Evolutionary conservation across 345 rosid species (phyloP).

Genomic region (Microthlaspi erraticum): DNA sequence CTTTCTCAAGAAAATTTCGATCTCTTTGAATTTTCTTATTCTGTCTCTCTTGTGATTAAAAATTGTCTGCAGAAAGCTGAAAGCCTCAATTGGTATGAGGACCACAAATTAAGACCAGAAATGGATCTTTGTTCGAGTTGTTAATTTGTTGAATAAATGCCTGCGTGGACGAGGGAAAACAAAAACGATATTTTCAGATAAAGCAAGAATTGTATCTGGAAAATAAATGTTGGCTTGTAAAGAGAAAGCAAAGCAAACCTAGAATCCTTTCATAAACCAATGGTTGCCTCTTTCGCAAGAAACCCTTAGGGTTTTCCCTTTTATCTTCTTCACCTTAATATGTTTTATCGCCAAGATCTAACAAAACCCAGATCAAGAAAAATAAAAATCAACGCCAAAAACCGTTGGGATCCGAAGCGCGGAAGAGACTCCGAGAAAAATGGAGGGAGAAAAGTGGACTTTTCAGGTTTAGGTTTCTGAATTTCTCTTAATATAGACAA

Average conservation of each 20-base stretch:
- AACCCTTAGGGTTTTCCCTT: constrained; percentile 39
- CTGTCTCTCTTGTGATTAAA: not conserved
- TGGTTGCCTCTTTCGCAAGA: constrained; percentile 34
- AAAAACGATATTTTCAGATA: not conserved
- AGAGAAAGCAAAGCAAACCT: constrained; percentile 36
- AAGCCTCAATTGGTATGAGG: not conserved
- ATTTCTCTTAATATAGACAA: constrained; percentile 45
- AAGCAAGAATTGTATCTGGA: constrained; percentile 1
- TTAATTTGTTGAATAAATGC: not conserved
- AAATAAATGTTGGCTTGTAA: not conserved
- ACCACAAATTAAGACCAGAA: constrained; percentile 17
- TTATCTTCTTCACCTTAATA: constrained; percentile 17
- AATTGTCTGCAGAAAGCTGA: too few species aligned
- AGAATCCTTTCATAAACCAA: constrained; percentile 28
- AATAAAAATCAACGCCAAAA: constrained; percentile 24
- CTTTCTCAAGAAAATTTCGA: not conserved
- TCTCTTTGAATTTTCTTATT: not conserved
- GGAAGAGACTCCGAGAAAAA: constrained; percentile 27
- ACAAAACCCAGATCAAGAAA: constrained; percentile 33
- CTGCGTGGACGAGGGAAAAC: constrained; percentile 27
- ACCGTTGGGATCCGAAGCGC: constrained; percentile 27
- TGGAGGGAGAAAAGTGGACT: constrained; percentile 37
- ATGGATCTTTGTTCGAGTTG: constrained; percentile 24
- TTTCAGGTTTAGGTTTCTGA: constrained; percentile 41
- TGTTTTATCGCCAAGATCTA: not conserved